Percentiles rank a stretch among this genome's conserved stretches.
Evolutionary conservation across 352 stramenopile genomes (phyloP).

Genomic region (Globisporangium cystogenes): DNA sequence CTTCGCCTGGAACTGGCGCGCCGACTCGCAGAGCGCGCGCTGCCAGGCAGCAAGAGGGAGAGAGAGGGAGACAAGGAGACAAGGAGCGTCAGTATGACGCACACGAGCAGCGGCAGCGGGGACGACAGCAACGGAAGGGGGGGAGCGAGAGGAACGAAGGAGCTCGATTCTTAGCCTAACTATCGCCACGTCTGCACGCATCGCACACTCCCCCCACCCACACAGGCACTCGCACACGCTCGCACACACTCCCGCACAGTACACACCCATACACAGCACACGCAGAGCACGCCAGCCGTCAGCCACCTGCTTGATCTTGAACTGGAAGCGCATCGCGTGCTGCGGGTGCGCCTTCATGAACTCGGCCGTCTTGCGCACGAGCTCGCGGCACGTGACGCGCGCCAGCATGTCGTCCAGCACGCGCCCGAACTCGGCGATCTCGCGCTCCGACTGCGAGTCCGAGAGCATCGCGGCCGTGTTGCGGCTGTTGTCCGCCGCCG

Average conservation of each 20-base stretch:
- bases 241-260: constrained; percentile 3
- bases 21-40: constrained; percentile 49
- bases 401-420: constrained; percentile 71
- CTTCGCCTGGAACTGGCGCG: constrained; percentile 68
- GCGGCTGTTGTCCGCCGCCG: constrained; percentile 5
- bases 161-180: constrained; percentile 16
- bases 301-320: constrained; percentile 87
- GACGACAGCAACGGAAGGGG: constrained; percentile 14
- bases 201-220: constrained; percentile 4
- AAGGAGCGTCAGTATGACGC: constrained; percentile 1
- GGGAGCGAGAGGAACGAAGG: neutral
- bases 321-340: constrained; percentile 72
- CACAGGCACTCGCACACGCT: constrained; percentile 1
- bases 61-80: constrained; percentile 1
- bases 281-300: neutral
- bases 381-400: constrained; percentile 62
- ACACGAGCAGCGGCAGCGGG: neutral
- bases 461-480: constrained; percentile 33
- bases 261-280: constrained; percentile 4
- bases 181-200: constrained; percentile 7
- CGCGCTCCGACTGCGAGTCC: constrained; percentile 59
- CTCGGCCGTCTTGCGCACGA: constrained; percentile 68
- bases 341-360: constrained; percentile 71
- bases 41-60: constrained; percentile 18
- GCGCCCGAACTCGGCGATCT: constrained; percentile 67